Evolutionary conservation across 805 yeast species (phyloP).

Genomic region (Kuraishia floccosa): DNA sequence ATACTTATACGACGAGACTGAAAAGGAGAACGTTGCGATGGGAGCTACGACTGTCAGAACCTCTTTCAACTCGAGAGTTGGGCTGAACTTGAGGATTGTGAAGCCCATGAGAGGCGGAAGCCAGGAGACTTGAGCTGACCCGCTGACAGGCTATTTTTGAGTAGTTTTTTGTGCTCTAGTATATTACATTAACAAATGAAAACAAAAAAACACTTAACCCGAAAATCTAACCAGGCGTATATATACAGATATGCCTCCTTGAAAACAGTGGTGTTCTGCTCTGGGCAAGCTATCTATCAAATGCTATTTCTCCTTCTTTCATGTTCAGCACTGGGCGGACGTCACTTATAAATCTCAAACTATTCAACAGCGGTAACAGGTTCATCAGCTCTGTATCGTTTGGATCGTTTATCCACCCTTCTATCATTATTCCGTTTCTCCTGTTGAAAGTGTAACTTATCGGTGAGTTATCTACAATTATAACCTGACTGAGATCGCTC

Average conservation of each 20-base stretch:
- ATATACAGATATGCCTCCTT: slow-evolving; percentile 1
- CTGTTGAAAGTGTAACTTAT: slow-evolving; percentile 76
- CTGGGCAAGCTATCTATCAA: slow-evolving; percentile 25
- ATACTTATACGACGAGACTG: background rate
- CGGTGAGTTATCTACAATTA: slow-evolving; percentile 90
- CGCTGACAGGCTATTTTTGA: background rate
- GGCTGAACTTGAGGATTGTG: slow-evolving; percentile 46
- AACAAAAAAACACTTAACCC: background rate
- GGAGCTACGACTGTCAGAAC: slow-evolving; percentile 1
- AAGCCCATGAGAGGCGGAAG: slow-evolving; percentile 51
- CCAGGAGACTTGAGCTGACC: background rate
- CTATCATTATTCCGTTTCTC: slow-evolving; percentile 84
- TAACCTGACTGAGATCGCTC: slow-evolving; percentile 58
- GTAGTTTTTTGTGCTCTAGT: background rate
- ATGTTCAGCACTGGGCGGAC: slow-evolving; percentile 71
- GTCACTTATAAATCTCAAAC: slow-evolving; percentile 72
- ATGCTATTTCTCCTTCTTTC: slow-evolving; percentile 58
- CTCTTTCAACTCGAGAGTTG: slow-evolving; percentile 19
- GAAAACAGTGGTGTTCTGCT: no score
- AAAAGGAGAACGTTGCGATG: slow-evolving; percentile 8
- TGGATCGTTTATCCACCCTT: slow-evolving; percentile 98
- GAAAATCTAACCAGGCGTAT: background rate
- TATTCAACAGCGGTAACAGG: slow-evolving; percentile 67
- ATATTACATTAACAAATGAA: no score
- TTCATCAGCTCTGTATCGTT: slow-evolving; percentile 75